Evolutionary conservation across 305 asterid species (phyloP), one percentile per base, ranked within the genome.

Genomic region (Fraxinus floribunda): DNA sequence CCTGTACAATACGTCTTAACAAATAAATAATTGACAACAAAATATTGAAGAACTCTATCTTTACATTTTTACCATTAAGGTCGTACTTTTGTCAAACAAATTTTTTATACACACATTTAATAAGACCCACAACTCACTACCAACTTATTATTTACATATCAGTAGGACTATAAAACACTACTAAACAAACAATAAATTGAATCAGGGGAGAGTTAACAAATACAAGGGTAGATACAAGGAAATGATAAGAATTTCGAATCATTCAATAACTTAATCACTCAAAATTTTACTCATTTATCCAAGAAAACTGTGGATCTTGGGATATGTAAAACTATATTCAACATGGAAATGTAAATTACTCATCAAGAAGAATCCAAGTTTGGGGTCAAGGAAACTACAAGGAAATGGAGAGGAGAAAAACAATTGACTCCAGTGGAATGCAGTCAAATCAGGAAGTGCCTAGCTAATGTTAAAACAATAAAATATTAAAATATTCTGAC

Each of bases 1-100:
- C 97, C 98, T 96, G 92, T 92, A 83, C 26, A 83, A 32, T 18
- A 74, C 41, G 35, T 52, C 71, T 75, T 80, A 74, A 55, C 49
- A 60, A 52, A 66, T 26, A 80, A 57, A 57, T 16, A 75, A 70
- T 30, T 68, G 38, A 64, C 72, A 0, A 22, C 34, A 44, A 77
- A 15, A 77, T 18, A 52, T 52, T 55, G 71, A 49, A 44, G 44
- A 29, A 7, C 39, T 46, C 24, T n/a, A 77, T 15, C 5, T 9
- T 29, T 18, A 57, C 20, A 46, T 77, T 30, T 18, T 62, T 16
- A 36, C 72, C 3, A 77, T 46, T 16, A 29, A 11, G 62, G 20
- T 49, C 60, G 4, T 49, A 18, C 60, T 15, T 49, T 49, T 49
- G 60, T 49, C 60, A 49, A 49, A 49, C 60, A 49, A 15, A 15